Conservation (phyloP, 345 rosid genomes). For the Hibiscus mutabilis region DNA sequence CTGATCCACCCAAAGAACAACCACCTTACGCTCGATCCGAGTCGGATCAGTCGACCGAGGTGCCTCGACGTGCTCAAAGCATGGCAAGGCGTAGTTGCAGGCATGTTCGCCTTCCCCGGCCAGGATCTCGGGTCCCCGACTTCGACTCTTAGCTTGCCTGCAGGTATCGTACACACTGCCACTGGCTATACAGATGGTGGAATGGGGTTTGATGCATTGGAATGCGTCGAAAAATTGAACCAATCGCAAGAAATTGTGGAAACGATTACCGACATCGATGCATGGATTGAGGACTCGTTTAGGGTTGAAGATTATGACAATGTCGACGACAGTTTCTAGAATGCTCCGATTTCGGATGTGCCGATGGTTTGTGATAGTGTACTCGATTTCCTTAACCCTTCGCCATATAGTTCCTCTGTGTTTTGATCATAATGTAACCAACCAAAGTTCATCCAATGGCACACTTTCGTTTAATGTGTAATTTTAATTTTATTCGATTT, state of each 20-base stretch:
- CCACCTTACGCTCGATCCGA: neutral
- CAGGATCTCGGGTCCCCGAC: slow-evolving; percentile 27
- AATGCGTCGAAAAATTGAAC: neutral
- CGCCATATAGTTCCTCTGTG: neutral
- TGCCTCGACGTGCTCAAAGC: slow-evolving; percentile 43
- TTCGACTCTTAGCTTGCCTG: slow-evolving; percentile 13
- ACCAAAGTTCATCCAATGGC: too few species aligned
- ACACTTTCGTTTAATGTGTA: too few species aligned
- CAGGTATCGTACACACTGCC: neutral
- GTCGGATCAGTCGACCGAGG: slow-evolving; percentile 14
- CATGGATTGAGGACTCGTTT: slow-evolving; percentile 23
- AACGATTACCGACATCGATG: neutral
- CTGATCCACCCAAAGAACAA: neutral
- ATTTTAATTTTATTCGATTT: too few species aligned
- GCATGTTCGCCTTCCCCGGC: slow-evolving; percentile 19
- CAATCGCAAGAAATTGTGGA: neutral
- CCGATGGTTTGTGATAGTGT: neutral
- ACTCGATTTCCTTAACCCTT: neutral
- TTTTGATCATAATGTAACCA: neutral
- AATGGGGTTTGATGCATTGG: neutral
- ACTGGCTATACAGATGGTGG: neutral
- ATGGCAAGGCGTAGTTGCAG: slow-evolving; percentile 30
- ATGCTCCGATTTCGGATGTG: neutral
- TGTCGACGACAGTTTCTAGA: neutral
- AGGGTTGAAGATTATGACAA: slow-evolving; percentile 3